Conservation (phyloP, 495 filamentous ascomycete genomes). For the Penicillium macrosclerotiorum region DNA sequence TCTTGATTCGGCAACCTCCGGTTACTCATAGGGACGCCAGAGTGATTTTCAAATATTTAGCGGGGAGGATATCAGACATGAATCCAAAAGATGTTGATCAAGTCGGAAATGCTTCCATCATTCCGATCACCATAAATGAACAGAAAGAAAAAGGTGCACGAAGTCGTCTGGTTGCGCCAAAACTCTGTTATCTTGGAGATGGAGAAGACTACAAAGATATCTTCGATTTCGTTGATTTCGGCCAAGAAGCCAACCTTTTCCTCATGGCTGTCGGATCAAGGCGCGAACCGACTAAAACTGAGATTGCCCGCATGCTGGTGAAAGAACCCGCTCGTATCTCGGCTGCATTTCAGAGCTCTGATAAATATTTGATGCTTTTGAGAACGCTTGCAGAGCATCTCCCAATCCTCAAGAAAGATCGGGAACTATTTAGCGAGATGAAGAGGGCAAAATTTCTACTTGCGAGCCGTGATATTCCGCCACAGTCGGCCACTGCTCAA, state of each 20-base stretch:
- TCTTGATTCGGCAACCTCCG: slow-evolving; percentile 69
- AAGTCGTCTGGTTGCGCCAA: slow-evolving; percentile 57
- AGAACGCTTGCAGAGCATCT: slow-evolving; percentile 71
- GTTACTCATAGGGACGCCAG: slow-evolving; percentile 59
- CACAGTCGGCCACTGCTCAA: slow-evolving; percentile 24
- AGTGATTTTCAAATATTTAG: slow-evolving; percentile 76
- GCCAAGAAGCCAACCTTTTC: slow-evolving; percentile 81
- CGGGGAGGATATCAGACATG: slow-evolving; percentile 71
- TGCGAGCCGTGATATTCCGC: slow-evolving; percentile 70
- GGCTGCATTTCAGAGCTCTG: slow-evolving; percentile 70
- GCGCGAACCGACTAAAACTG: slow-evolving; percentile 78
- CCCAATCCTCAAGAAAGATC: slow-evolving; percentile 69
- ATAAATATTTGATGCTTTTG: slow-evolving; percentile 82
- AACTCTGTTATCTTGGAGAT: slow-evolving; percentile 73
- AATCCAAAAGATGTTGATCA: slow-evolving; percentile 54
- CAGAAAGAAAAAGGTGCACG: slow-evolving; percentile 29
- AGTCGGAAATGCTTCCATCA: slow-evolving; percentile 62
- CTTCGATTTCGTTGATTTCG: slow-evolving; percentile 96
- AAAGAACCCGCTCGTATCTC: slow-evolving; percentile 76
- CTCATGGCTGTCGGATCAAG: slow-evolving; percentile 84
- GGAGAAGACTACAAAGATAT: slow-evolving; percentile 78
- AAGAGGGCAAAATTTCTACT: slow-evolving; percentile 72
- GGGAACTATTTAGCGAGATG: slow-evolving; percentile 72
- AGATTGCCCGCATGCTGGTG: slow-evolving; percentile 77
- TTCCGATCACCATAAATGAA: slow-evolving; percentile 58